Percentiles rank a stretch among this genome's conserved stretches.
These are phyloP conservation scores for Trichomonascus vanleenenianus DNA, from an alignment of 805 yeast genomes.

Conservation along the genomic window DNA sequence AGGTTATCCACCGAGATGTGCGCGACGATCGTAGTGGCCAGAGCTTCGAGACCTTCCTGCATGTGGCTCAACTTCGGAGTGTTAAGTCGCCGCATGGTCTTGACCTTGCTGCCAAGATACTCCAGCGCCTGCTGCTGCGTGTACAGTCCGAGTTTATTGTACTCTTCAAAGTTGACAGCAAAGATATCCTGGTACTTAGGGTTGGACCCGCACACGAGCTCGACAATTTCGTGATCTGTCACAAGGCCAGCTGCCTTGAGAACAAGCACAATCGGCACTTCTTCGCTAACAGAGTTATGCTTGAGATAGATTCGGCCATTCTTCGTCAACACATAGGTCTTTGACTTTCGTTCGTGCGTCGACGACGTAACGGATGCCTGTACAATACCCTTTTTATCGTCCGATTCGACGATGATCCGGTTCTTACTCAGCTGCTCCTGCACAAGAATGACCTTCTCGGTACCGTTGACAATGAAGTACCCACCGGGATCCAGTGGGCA, in stretches of 20 bases:
- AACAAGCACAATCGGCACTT: constrained; percentile 87
- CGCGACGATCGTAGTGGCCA: constrained; percentile 91
- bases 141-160: constrained; percentile 72
- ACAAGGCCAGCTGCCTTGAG: constrained; percentile 92
- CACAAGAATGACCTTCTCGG: constrained; percentile 92
- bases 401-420: constrained; percentile 97
- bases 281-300: constrained; percentile 93
- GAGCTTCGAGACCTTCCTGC: constrained; percentile 91
- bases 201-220: constrained; percentile 86
- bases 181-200: constrained; percentile 86
- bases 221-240: constrained; percentile 88
- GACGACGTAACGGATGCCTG: constrained; percentile 98
- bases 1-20: constrained; percentile 79
- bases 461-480: constrained; percentile 94
- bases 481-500: constrained; percentile 99
- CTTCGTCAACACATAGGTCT: constrained; percentile 90
- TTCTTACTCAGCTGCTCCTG: constrained; percentile 96
- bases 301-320: constrained; percentile 83
- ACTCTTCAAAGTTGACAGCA: constrained; percentile 90
- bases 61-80: constrained; percentile 69
- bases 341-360: constrained; percentile 96
- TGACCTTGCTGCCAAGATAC: constrained; percentile 84
- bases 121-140: constrained; percentile 93
- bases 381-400: constrained; percentile 85
- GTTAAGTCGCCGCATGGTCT: constrained; percentile 81